Conservation (phyloP, 1,139 yeast species). For the Sugiyamaella grinbergsii region DNA sequence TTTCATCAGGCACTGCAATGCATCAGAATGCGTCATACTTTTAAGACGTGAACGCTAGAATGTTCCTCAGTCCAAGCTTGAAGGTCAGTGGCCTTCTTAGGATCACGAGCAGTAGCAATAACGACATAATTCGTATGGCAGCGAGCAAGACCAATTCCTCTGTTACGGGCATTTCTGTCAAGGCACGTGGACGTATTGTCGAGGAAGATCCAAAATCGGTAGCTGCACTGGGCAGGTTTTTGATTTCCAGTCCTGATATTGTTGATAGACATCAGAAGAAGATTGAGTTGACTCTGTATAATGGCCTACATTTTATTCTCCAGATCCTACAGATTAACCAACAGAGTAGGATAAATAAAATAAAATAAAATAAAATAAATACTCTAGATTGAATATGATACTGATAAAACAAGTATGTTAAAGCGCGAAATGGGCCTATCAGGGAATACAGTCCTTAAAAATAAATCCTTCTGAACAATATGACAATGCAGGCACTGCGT, state of each 20-base stretch:
- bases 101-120: constrained; percentile 39
- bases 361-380: too few relatives aligned
- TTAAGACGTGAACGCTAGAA: constrained; percentile 32
- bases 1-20: constrained; percentile 31
- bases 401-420: too few relatives aligned
- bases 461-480: too few relatives aligned
- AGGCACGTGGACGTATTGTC: constrained; percentile 34
- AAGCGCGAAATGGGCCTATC: too few relatives aligned
- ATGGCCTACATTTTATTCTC: constrained; percentile 44
- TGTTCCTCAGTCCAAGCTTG: constrained; percentile 25
- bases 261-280: constrained; percentile 46
- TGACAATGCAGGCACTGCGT: neutral
- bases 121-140: constrained; percentile 37
- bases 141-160: constrained; percentile 43
- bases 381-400: too few relatives aligned
- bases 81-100: constrained; percentile 14
- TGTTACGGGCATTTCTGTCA: constrained; percentile 36
- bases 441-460: too few relatives aligned
- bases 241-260: constrained; percentile 51
- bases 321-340: constrained; percentile 40
- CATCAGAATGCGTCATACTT: constrained; percentile 34
- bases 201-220: constrained; percentile 45
- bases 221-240: constrained; percentile 39
- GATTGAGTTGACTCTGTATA: constrained; percentile 37
- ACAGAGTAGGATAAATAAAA: too few relatives aligned